phyloP scores from a whole-genome alignment of 1,284 basidiomycete genomes.

The Ustilago xerochloae region DNA sequence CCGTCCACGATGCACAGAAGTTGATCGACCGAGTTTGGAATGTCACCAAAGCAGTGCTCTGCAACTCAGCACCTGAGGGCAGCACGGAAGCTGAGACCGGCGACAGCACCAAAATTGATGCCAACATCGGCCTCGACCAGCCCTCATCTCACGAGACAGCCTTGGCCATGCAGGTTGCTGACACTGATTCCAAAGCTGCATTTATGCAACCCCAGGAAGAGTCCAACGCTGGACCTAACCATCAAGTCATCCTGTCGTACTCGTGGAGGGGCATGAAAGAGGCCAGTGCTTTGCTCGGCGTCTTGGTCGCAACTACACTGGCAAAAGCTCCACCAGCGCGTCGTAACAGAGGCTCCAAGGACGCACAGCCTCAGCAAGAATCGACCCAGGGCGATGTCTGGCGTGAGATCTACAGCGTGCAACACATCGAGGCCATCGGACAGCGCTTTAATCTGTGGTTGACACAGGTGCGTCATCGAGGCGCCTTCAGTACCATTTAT shows the following conservation, averaged over 20 bases:
- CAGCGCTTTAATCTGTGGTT: slow-evolving; percentile 67
- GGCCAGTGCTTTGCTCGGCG: slow-evolving; percentile 65
- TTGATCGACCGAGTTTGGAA: slow-evolving; percentile 64
- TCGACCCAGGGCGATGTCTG: slow-evolving; percentile 24
- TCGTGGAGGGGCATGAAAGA: slow-evolving; percentile 69
- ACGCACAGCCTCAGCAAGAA: not conserved
- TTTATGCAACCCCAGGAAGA: slow-evolving; percentile 45
- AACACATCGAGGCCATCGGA: slow-evolving; percentile 55
- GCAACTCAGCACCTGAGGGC: slow-evolving; percentile 65
- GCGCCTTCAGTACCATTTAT: slow-evolving; percentile 68
- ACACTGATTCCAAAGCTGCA: slow-evolving; percentile 37
- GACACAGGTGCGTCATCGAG: slow-evolving; percentile 67
- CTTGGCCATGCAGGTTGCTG: slow-evolving; percentile 54
- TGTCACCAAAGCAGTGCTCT: slow-evolving; percentile 64
- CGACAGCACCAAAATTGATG: slow-evolving; percentile 13
- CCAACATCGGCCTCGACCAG: slow-evolving; percentile 41
- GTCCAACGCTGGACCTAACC: slow-evolving; percentile 54
- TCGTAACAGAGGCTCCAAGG: slow-evolving; percentile 20
- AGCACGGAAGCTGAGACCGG: slow-evolving; percentile 18
- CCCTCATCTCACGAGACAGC: slow-evolving; percentile 52
- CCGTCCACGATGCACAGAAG: slow-evolving; percentile 51
- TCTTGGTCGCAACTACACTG: slow-evolving; percentile 53
- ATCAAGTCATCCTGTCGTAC: slow-evolving; percentile 67
- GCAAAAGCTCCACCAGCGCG: slow-evolving; percentile 14
- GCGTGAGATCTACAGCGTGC: slow-evolving; percentile 29